Conservation (phyloP, 192 early-diverging fungal genomes). For the Dispira parvispora region DNA sequence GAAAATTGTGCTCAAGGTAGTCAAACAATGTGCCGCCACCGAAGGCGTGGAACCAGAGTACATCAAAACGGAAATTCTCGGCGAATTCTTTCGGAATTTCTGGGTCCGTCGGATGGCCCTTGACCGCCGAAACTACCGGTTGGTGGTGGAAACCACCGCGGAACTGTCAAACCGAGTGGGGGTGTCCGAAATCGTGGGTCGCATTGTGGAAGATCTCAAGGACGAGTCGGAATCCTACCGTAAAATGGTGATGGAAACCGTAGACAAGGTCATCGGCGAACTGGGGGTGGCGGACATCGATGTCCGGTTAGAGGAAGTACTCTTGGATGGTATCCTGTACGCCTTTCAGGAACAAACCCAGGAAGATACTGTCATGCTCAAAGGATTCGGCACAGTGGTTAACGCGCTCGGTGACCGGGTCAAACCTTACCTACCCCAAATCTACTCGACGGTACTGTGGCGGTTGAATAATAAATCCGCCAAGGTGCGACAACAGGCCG, state of each 20-base stretch:
- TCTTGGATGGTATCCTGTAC: constrained; percentile 93
- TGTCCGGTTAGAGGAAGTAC: constrained; percentile 73
- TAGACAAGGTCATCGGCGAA: constrained; percentile 56
- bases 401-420: constrained; percentile 77
- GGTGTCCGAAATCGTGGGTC: constrained; percentile 71
- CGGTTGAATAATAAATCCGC: constrained; percentile 93
- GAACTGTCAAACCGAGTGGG: constrained; percentile 88
- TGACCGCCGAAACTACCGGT: constrained; percentile 81
- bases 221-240: constrained; percentile 88
- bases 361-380: constrained; percentile 83
- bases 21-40: constrained; percentile 90
- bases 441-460: constrained; percentile 89
- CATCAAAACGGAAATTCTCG: constrained; percentile 80
- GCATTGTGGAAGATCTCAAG: constrained; percentile 84
- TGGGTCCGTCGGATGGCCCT: constrained; percentile 97
- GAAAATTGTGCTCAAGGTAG: constrained; percentile 92
- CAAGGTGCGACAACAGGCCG: constrained; percentile 92
- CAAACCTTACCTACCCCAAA: constrained; percentile 87
- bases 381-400: constrained; percentile 90
- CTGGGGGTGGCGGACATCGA: constrained; percentile 88
- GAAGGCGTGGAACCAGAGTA: constrained; percentile 77
- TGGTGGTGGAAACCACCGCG: constrained; percentile 91
- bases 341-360: constrained; percentile 97
- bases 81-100: constrained; percentile 90
- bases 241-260: constrained; percentile 97